Evolutionary conservation across 768 basidiomycete species (phyloP), one percentile per base, ranked within the genome.

Genomic region (Ephemerocybe angulata): DNA sequence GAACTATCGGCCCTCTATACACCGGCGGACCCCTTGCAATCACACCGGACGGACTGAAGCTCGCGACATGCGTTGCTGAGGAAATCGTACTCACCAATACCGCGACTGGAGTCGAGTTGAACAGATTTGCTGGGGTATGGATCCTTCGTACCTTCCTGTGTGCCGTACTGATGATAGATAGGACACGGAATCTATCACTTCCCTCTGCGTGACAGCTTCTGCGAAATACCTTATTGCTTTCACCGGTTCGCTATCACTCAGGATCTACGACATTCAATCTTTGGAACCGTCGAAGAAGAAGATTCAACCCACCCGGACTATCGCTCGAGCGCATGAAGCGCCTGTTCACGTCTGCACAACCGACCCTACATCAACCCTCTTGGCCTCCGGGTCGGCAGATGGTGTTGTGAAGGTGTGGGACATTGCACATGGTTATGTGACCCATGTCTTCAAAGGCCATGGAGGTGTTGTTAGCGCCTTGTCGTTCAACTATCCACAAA

Each of bases 381-480:
- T 98, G 59, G 97, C 97, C 6, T 96, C 95, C 17, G 97, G 97
- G 1, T 90, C 96, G 11, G 93, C 96, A 6, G 97, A 99, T 60
- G 96, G 97, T 22, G 81, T 91, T 29, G 97, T 98, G 42, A 98
- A 98, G 75, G 92, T 99, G 10, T 98, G 94, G 94, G 88, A 97
- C 67, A 85, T 94, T 43, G 71, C 78, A 3, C 86, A 86, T 24
- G 95, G 93, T 30, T 94, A 87, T 66, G 83, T 90, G 29, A 99
- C 97, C 0, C 97, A 99, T 68, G 80, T 94, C 12, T 93, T 96
- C 78, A 90, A 89, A 64, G 96, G 95, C 2, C 97, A 98, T 66
- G 97, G 95, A 4, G 97, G 97, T n/a, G 91, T 97, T 56, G 87
- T 99, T 67, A 91, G 89, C 60, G 94, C 96, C 15, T 74, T 98